Base-by-base conservation (phyloP, 768 basidiomycete genomes). In the Myochromella boudieri region DNA sequence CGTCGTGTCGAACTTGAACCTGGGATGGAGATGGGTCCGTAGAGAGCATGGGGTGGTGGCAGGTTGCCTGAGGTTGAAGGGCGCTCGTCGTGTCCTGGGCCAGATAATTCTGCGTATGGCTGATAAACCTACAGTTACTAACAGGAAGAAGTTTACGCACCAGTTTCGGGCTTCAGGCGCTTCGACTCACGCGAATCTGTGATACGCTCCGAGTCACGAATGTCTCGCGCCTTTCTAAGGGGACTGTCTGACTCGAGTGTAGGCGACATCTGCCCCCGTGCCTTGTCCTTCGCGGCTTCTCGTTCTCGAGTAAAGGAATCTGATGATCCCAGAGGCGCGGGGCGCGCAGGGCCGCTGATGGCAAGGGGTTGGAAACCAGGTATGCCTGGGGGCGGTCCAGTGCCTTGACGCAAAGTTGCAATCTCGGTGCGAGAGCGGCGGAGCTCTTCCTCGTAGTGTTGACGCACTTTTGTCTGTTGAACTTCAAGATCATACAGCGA, bases 401-500 rank as follows among this genome's bases (percentile, higher is more conserved):
- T 37, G 1, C 76, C 47, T 17, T 53, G 53, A 33, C 52, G 54
- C 25, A 53, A 27, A 11, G 22, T 68, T 47, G 85, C 76, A 26
- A 88, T 70, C 60, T 92, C 88, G 3, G 78, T 69, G 20, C 91
- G 78, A 10, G 92, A 76, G 25, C 85, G 77, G 4, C 71, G 69
- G 46, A 95, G 71, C 55, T 97, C 94, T 2, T 89, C 85, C 60
- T 97, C 94, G 59, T 91, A 95, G 60, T 86, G 83, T 51, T 86
- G 81, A 26, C 92, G 79, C 42, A 92, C 82, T 72, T 94, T 91
- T 52, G 76, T 78, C 56, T 98, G 93, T 51, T 89, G 86, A 0
- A 82, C 71, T 63, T 99, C 95, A 45, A 99, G 84, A 54, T 97
- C 93, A 61, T 94, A 95, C 9, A 97, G 75, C 2, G 88, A 82